Conservation (phyloP, 371 early-diverging fungal species). For the Mucor sp. region DNA sequence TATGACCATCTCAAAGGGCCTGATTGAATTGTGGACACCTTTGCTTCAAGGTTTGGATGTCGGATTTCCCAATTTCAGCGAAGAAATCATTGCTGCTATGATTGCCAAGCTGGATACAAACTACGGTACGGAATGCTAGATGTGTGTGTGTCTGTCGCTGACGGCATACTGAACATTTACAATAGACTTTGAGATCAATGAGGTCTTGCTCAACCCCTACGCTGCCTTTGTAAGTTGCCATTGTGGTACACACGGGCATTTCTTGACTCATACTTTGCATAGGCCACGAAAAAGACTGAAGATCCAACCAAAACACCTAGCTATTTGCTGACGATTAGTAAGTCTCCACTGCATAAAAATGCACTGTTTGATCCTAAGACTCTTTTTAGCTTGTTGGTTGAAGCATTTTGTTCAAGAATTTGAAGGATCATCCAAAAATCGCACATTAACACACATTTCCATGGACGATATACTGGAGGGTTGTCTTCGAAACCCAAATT, state of each 20-base stretch:
- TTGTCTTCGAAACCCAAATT: slow-evolving; percentile 39
- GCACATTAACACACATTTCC: slow-evolving; percentile 21
- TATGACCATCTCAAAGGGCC: slow-evolving; percentile 35
- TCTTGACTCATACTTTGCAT: not conserved
- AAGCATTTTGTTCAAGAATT: slow-evolving; percentile 34
- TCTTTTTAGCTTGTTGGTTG: slow-evolving; percentile 40
- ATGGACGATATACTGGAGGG: slow-evolving; percentile 41
- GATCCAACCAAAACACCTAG: slow-evolving; percentile 30
- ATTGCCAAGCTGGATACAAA: slow-evolving; percentile 31
- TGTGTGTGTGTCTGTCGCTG: not conserved
- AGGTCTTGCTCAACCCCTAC: slow-evolving; percentile 25
- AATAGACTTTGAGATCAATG: slow-evolving; percentile 28
- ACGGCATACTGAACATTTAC: not conserved
- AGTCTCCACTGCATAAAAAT: not conserved
- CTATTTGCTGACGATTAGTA: slow-evolving; percentile 47
- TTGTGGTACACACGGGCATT: not conserved
- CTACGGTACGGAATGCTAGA: slow-evolving; percentile 21
- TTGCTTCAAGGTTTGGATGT: slow-evolving; percentile 34
- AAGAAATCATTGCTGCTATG: slow-evolving; percentile 30
- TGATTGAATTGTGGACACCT: slow-evolving; percentile 47
- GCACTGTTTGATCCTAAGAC: not conserved
- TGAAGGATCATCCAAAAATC: not conserved
- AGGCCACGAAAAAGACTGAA: slow-evolving; percentile 5
- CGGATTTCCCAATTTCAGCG: slow-evolving; percentile 32
- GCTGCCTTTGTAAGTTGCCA: slow-evolving; percentile 21